Base-by-base conservation (phyloP, 371 early-diverging fungal genomes). In the Entomophthora muscae region DNA sequence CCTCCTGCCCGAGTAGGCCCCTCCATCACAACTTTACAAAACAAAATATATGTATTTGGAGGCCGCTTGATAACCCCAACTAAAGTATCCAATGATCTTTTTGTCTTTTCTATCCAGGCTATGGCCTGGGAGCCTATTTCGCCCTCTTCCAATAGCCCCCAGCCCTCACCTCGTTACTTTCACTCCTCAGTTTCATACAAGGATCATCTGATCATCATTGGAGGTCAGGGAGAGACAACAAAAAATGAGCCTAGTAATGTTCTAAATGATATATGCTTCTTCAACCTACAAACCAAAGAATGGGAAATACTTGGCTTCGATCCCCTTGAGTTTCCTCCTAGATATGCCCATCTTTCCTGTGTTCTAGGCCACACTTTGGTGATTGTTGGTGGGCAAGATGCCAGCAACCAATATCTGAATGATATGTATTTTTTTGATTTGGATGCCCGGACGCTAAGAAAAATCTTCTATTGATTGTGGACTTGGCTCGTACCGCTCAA, bases 381-480 rank as follows among this genome's bases (percentile, higher is more conserved):
- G 2, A 71, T 88, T 0, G 73, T 90, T 32, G 90, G 90, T 63
- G 90, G 90, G n/a, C 90, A 90, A 70, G 89, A 89, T 58, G 73
- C 86, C 65, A 76, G 74, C 52, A 88, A 86, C 66, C 78, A 77
- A 59, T 90, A 90, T 68, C 73, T 88, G 17, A 83, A 80, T 53
- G 86, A 90, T 65, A 77, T 86, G 67, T 86, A 88, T 61, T 82
- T 87, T 1, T 73, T 86, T 17, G 83, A 90, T 69, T 70, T 88
- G 54, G 76, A 78, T 24, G 69, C 76, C 3, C 79, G 23, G 77
- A 70, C 79, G 75, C 57, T 90, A 87, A 87, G 78, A 83, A 32
- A 71, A 73, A 42, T 80, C 80, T 77, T 67, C 73, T 77, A 32
- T 83, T 86, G 56, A 83, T 82, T 28, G 81, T 83, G 60, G 85